Conservation (phyloP, 805 yeast species). For the Pichia heedii region DNA sequence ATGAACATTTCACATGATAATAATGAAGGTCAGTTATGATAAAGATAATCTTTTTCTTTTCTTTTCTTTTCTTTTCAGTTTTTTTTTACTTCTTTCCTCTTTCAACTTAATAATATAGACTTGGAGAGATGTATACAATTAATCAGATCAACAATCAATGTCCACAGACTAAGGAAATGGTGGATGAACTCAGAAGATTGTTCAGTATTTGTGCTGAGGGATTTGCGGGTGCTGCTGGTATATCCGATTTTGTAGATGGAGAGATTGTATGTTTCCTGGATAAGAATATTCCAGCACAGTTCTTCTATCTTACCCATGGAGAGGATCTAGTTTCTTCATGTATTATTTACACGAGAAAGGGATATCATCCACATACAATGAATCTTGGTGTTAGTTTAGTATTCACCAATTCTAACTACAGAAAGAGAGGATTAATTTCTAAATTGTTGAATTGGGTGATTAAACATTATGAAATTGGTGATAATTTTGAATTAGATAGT, state of each 20-base stretch:
- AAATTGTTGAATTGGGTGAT: conserved; percentile 3
- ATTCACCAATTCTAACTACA: conserved; percentile 4
- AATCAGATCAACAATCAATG: neutral
- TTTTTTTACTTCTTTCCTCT: no score
- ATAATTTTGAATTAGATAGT: neutral
- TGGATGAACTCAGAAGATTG: neutral
- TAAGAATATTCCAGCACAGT: neutral
- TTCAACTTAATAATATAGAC: no score
- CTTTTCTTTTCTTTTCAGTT: no score
- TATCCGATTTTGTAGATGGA: neutral
- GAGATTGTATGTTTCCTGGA: neutral
- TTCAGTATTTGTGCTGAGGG: neutral
- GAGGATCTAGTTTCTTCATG: neutral
- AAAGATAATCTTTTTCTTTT: no score
- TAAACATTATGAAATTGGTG: conserved; percentile 6
- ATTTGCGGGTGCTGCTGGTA: neutral
- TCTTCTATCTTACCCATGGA: neutral
- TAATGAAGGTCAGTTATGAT: no score
- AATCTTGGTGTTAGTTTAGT: conserved; percentile 4
- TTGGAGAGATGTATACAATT: neutral
- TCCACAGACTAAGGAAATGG: neutral
- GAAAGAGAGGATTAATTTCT: conserved; percentile 2
- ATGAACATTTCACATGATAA: no score
- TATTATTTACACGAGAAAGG: neutral
- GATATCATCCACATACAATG: neutral